Conservation (phyloP, 495 filamentous ascomycete species). For the Pseudevernia furfuracea region DNA sequence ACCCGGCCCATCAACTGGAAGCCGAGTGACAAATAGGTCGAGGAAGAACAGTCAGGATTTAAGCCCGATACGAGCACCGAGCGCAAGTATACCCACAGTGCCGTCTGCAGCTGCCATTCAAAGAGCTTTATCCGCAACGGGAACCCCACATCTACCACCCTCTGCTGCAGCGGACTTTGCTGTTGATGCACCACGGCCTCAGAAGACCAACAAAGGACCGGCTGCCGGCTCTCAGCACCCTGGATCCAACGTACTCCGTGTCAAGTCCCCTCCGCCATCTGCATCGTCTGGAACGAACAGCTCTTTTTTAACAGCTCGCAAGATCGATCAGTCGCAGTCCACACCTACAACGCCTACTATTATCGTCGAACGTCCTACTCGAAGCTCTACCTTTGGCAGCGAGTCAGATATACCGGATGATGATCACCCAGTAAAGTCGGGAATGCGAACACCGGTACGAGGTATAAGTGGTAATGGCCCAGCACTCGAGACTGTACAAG, state of each 20-base stretch:
- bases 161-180: conserved; percentile 47
- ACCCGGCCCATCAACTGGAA: conserved; percentile 23
- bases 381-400: conserved; percentile 22
- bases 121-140: conserved; percentile 56
- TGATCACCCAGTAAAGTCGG: conserved; percentile 43
- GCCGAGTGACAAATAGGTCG: conserved; percentile 43
- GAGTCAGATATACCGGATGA: conserved; percentile 40
- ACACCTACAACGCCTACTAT: conserved; percentile 37
- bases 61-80: conserved; percentile 54
- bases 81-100: conserved; percentile 39
- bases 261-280: conserved; percentile 59
- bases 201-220: conserved; percentile 56
- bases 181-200: conserved; percentile 51
- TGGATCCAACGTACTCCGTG: conserved; percentile 48
- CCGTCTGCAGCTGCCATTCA: conserved; percentile 55
- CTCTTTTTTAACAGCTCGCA: conserved; percentile 29
- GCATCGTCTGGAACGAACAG: conserved; percentile 28
- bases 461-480: conserved; percentile 58
- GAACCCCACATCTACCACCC: conserved; percentile 50
- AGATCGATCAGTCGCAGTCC: conserved; percentile 40
- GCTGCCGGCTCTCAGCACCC: conserved; percentile 44
- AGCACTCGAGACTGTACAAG: conserved; percentile 85
- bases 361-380: conserved; percentile 29
- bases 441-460: conserved; percentile 58
- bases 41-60: conserved; percentile 64